These are phyloP conservation scores for Dictyostelium discoideum DNA, from an alignment of 78 protist genomes.

Conservation along the genomic window DNA sequence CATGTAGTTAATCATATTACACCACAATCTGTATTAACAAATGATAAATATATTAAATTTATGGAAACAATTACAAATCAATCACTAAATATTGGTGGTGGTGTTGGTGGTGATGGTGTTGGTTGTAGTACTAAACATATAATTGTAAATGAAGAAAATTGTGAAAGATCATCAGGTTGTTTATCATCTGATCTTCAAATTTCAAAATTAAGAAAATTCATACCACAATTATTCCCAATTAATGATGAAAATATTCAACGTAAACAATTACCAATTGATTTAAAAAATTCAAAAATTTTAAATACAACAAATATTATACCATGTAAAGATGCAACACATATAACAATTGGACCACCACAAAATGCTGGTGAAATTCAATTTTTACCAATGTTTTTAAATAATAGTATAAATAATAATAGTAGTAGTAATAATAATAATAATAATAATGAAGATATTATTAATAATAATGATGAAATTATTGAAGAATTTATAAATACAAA, in stretches of 20 bases:
- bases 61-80: conserved; percentile 31
- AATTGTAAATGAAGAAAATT: conserved; percentile 39
- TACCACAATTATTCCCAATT: conserved; percentile 14
- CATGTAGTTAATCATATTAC: conserved; percentile 8
- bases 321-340: conserved; percentile 14
- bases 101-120: no score
- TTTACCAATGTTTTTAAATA: not conserved
- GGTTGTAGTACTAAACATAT: not conserved
- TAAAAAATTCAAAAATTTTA: not conserved
- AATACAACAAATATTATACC: conserved; percentile 11
- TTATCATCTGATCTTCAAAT: not conserved
- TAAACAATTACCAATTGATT: not conserved
- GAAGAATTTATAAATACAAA: conserved; percentile 4
- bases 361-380: conserved; percentile 15
- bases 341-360: conserved; percentile 14
- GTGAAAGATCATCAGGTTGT: conserved; percentile 23
- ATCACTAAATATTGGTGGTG: not conserved
- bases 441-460: not conserved
- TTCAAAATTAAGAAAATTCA: not conserved
- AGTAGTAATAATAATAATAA: not conserved
- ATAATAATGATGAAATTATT: not conserved
- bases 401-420: not conserved
- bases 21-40: not conserved
- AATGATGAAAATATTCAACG: not conserved
- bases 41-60: conserved; percentile 8